A percentile compares a stretch with the other conserved stretches of the same genome.
Conservation (phyloP, 805 yeast species). For the Cyberlindnera saturnus region DNA sequence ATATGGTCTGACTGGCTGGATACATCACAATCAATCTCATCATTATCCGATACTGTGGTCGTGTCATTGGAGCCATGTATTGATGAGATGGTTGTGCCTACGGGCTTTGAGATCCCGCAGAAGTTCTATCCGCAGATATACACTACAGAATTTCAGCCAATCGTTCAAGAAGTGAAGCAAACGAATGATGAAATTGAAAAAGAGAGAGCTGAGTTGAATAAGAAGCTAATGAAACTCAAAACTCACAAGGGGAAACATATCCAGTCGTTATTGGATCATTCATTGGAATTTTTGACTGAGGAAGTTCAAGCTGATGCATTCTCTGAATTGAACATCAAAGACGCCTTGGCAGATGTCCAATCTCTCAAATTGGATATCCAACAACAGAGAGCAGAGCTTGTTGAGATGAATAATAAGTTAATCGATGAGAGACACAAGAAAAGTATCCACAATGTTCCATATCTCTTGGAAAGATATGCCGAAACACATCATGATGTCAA, state of each 20-base stretch:
- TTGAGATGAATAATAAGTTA: conserved; percentile 6
- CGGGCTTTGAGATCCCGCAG: conserved; percentile 26
- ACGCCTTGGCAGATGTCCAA: conserved; percentile 3
- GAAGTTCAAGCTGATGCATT: conserved; percentile 8
- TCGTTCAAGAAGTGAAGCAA: conserved; percentile 5
- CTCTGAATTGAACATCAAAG: conserved; percentile 10
- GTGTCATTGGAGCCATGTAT: conserved; percentile 23
- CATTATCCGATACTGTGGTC: conserved; percentile 30
- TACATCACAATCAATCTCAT: conserved; percentile 17
- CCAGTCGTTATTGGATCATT: conserved; percentile 21
- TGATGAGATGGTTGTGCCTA: conserved; percentile 4
- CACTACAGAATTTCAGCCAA: conserved; percentile 21
- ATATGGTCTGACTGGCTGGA: conserved; percentile 27
- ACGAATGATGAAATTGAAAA: conserved; percentile 3
- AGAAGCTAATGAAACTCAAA: conserved; percentile 21
- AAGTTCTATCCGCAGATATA: conserved; percentile 36
- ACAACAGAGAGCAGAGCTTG: conserved; percentile 9
- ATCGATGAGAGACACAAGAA: conserved; percentile 12
- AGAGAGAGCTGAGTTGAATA: conserved; percentile 13
- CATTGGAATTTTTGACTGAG: conserved; percentile 19
- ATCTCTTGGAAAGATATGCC: conserved; percentile 19
- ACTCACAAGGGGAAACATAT: conserved; percentile 29
- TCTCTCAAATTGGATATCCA: conserved; percentile 7
- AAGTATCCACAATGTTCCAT: conserved; percentile 24
- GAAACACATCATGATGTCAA: background rate